Evolutionary conservation across 208 protist species (phyloP), one percentile per base, ranked within the genome.

Genomic region (Trichomonas tenax): DNA sequence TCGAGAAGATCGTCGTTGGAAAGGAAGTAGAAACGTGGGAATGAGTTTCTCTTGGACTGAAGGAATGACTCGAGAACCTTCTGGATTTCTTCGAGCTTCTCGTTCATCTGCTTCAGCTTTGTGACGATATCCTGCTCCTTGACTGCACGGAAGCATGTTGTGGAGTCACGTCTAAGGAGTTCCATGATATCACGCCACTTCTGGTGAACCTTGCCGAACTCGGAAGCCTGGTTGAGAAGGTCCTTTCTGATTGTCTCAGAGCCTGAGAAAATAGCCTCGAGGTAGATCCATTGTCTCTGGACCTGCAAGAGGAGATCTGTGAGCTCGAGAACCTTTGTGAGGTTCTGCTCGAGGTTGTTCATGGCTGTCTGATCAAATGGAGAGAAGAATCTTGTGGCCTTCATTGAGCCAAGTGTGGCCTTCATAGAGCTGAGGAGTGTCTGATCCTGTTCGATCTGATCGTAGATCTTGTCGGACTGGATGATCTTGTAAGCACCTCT

Each of bases 11-110:
- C 99, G 97, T 99, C 98, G 96, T 99, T 99, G 8, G 98, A 99
- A 31, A 99, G 96, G 93, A 99, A 99, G 97, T 99, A 99, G 97
- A 99, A 99, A 45, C 99, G 98, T 46, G 99, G 98, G 97, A 99
- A 99, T 82, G 98, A 96, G 84, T 98, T 98, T 48, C 99, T 98
- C 95, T 99, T 98, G 95, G 98, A 98, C 97, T 99, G 98, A 15
- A 99, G 97, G 97, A 99, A 99, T 72, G 98, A 98, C 96, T 99
- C 98, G 8, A 99, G 98, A 88, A 98, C 98, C 97, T 99, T 99
- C 97, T 99, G 99, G 96, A 99, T 99, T 49, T 98, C 97, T 97
- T 99, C 98, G 14, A 99, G 97, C 96, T 98, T 98, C 49, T 96
- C 97, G 97, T 98, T 98, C 98, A 99, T 99, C 95, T 97, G 96